phyloP scores from a whole-genome alignment of 1,139 yeast genomes.

The Taiozyma sp. region DNA sequence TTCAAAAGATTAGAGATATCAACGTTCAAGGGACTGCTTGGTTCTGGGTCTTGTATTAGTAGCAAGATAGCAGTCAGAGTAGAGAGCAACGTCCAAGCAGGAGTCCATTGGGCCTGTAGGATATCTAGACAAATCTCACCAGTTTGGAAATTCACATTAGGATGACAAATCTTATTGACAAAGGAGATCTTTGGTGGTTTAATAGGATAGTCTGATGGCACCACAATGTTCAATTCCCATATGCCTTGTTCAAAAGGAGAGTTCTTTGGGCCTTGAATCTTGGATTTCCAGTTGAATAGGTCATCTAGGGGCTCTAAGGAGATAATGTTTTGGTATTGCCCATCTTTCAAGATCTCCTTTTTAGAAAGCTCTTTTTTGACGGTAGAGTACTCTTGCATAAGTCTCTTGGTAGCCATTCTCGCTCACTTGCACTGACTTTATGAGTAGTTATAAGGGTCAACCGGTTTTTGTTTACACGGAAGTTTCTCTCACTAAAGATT shows the following conservation, averaged over 20 bases:
- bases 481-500: background rate
- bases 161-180: conserved; percentile 58
- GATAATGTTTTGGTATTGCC: conserved; percentile 32
- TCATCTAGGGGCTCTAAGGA: conserved; percentile 42
- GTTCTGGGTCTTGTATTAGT: conserved; percentile 74
- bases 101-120: conserved; percentile 70
- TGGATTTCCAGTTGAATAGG: conserved; percentile 56
- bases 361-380: conserved; percentile 30
- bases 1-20: conserved; percentile 80
- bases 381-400: conserved; percentile 42
- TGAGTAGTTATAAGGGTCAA: background rate
- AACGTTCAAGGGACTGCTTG: conserved; percentile 79
- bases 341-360: conserved; percentile 22
- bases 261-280: conserved; percentile 51
- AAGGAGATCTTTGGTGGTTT: conserved; percentile 66
- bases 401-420: conserved; percentile 31
- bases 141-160: conserved; percentile 62
- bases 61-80: conserved; percentile 69
- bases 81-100: conserved; percentile 79
- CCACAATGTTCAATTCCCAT: conserved; percentile 51
- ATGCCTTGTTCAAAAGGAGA: conserved; percentile 51
- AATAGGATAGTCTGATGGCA: conserved; percentile 60
- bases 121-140: conserved; percentile 90
- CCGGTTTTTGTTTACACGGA: background rate
- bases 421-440: background rate